These are phyloP conservation scores for Cryptococcus sp. DNA, from an alignment of 1,284 basidiomycete genomes.

Conservation along the genomic window DNA sequence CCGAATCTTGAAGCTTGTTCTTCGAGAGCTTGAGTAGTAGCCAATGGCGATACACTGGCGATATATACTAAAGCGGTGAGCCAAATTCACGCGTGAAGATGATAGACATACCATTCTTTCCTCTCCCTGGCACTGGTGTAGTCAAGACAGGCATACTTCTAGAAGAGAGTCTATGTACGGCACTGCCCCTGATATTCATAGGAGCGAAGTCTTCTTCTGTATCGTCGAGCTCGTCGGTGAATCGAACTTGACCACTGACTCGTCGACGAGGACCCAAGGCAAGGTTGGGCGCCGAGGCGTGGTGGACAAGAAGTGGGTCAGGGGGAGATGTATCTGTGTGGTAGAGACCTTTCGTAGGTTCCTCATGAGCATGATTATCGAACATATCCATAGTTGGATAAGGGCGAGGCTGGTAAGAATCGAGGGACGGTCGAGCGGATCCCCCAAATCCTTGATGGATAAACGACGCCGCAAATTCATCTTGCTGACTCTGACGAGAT, in stretches of 20 bases:
- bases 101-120: constrained; percentile 26
- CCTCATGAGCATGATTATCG: no score
- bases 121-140: constrained; percentile 8
- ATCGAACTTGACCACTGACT: not conserved
- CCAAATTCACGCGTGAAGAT: not conserved
- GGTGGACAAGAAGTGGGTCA: not conserved
- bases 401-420: no score
- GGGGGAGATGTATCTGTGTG: not conserved
- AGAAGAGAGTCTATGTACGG: not conserved
- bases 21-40: constrained; percentile 18
- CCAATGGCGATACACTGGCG: constrained; percentile 10
- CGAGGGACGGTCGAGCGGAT: no score
- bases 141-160: constrained; percentile 1
- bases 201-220: not conserved
- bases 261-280: not conserved
- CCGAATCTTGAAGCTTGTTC: constrained; percentile 23
- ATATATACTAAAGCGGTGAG: constrained; percentile 23
- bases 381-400: no score
- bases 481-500: not conserved
- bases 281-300: not conserved
- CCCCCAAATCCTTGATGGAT: no score
- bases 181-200: not conserved
- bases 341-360: no score
- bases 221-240: not conserved
- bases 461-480: not conserved